Evolutionary conservation across 257 asterid species (phyloP).

Genomic region (Solanum pinnatisectum): DNA sequence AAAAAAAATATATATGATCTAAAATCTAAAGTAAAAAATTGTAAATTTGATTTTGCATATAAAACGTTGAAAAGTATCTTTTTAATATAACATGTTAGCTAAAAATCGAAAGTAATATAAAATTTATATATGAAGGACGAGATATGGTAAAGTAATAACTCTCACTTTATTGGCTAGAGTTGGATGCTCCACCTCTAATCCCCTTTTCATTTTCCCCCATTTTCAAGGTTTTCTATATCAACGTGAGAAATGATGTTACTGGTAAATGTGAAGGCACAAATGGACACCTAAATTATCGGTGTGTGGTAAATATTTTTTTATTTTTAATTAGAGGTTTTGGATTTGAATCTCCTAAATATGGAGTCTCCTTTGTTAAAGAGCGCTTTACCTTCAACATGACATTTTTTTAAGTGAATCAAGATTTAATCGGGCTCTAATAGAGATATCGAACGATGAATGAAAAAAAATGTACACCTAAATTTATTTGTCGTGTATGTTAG

Average conservation of each 20-base stretch:
- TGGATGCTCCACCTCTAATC: background rate
- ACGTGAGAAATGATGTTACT: background rate
- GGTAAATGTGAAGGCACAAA: background rate
- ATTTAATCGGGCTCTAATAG: too few relatives aligned
- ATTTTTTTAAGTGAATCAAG: fast-evolving
- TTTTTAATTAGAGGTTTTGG: fast-evolving
- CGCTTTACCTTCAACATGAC: fast-evolving
- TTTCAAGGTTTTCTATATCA: too few relatives aligned
- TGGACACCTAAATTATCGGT: background rate
- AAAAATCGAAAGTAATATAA: background rate
- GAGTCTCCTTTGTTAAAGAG: too few relatives aligned
- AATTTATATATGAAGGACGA: background rate
- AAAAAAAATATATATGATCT: background rate
- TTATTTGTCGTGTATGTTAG: background rate
- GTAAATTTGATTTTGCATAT: background rate
- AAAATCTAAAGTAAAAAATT: background rate
- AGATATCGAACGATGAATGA: fast-evolving
- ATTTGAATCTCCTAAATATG: fast-evolving
- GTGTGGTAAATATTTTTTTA: too few relatives aligned
- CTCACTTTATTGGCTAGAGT: too few relatives aligned
- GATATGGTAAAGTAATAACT: too few relatives aligned
- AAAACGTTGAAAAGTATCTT: too few relatives aligned
- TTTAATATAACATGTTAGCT: background rate
- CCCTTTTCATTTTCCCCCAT: too few relatives aligned
- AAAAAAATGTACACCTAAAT: too few relatives aligned